Conservation (phyloP, 306 rosid species). For the Glycine soja region DNA sequence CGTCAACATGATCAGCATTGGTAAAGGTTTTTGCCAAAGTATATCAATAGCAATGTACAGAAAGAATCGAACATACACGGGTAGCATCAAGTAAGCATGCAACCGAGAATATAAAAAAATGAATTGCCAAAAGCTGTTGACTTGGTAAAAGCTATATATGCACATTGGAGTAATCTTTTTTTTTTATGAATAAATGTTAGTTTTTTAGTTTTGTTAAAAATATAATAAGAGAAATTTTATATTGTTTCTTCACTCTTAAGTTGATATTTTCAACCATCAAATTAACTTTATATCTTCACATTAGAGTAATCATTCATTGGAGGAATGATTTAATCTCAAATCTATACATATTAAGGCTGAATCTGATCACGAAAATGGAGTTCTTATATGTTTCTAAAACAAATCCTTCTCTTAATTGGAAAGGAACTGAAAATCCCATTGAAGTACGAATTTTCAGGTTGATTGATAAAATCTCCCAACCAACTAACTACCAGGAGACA, state of each 20-base stretch:
- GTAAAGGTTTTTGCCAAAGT: background rate
- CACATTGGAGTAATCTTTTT: too few relatives aligned
- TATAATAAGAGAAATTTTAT: too few relatives aligned
- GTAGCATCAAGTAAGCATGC: background rate
- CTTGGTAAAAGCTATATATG: too few relatives aligned
- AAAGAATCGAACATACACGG: too few relatives aligned
- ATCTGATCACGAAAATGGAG: background rate
- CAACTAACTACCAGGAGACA: background rate
- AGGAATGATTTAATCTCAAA: background rate
- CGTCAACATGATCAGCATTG: background rate
- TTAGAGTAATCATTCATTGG: background rate
- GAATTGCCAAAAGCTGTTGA: background rate
- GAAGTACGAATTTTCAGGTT: background rate
- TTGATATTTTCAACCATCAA: too few relatives aligned
- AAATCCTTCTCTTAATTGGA: constrained; percentile 13
- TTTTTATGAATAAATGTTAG: too few relatives aligned
- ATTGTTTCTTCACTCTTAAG: too few relatives aligned
- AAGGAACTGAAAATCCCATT: background rate
- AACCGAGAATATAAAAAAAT: background rate
- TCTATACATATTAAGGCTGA: background rate
- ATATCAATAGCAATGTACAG: background rate
- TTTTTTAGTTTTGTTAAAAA: too few relatives aligned
- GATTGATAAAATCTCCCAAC: constrained; percentile 21
- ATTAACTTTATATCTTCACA: too few relatives aligned
- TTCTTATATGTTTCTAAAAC: background rate